Base-by-base conservation (phyloP, 179 eudicot genomes). In the Dionaea muscipula region DNA sequence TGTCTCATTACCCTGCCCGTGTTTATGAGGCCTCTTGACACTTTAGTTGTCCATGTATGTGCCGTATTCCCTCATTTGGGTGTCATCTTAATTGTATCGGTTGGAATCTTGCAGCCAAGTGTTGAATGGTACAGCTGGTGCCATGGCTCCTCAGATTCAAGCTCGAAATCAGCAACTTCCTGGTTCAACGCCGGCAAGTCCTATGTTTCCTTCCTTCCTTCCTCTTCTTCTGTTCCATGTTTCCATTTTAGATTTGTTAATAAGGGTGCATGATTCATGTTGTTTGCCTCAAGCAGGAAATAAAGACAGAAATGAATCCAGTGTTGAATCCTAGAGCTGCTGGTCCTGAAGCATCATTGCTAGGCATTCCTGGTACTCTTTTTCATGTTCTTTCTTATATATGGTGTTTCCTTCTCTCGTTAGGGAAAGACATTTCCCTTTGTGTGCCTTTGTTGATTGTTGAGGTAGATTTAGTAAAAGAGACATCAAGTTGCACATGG, bases 121-220 rank as follows among this genome's bases (percentile, higher is more conserved):
- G 61, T 77, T 88, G 76, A 93, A 88, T 70, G 89, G 94, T 64
- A 52, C 94, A 61, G 83, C 89, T 45, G 89, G 95, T 62, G 78
- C 78, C 47, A 73, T 93, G 82, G 83, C 94, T 47, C 75, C 94
- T 0, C 96, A 82, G 72, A 73, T 93, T 50, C 89, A 80, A 63
- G 60, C 85, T 64, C 85, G 99, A 45, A 79, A 72, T 67, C 99
- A 81, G 68, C 96, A 84, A 70, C 85, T 76, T 73, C 74, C 81
- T 7, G 93, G 82, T 52, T 69, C 93, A 53, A 69, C 78, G 56
- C 73, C 83, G 7, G 97, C 86, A 47, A 81, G 95, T 71, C 23
- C 41, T 27, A 43, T 25, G 3, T 55, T 35, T 40, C 31, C 17
- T 49, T 26, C 17, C 26, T 26, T 41, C 23, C 24, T 38, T 39